phyloP scores from a whole-genome alignment of 352 stramenopile genomes.

The Peronospora destructor region DNA sequence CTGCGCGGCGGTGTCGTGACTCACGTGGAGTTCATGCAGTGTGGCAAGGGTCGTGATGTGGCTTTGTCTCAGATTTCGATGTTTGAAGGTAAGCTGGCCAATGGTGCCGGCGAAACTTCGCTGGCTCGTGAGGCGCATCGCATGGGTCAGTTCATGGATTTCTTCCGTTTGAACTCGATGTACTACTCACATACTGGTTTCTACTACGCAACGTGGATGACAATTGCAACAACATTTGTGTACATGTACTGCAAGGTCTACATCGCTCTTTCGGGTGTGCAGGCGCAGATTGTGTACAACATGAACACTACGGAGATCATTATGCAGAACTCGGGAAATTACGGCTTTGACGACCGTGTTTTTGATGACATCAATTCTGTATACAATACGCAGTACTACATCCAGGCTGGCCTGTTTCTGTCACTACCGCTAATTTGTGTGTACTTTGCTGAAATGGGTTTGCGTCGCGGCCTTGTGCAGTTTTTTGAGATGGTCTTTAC shows the following conservation, averaged over 20 bases:
- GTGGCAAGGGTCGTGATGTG: constrained; percentile 79
- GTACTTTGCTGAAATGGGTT: constrained; percentile 76
- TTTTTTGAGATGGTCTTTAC: constrained; percentile 79
- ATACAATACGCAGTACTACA: constrained; percentile 84
- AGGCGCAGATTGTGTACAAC: constrained; percentile 61
- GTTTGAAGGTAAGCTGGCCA: constrained; percentile 83
- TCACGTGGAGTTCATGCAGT: constrained; percentile 85
- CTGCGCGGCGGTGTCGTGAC: constrained; percentile 70
- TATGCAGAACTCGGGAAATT: constrained; percentile 37
- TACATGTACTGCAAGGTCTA: constrained; percentile 87
- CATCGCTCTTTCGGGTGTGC: constrained; percentile 62
- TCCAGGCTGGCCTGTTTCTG: constrained; percentile 76
- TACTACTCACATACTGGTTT: constrained; percentile 85
- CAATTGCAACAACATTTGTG: constrained; percentile 81
- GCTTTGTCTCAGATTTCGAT: constrained; percentile 82
- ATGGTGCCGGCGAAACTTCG: constrained; percentile 74
- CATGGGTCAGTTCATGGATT: constrained; percentile 83
- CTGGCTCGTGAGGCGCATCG: constrained; percentile 71
- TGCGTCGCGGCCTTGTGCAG: constrained; percentile 58
- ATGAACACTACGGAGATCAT: constrained; percentile 74
- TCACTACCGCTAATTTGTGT: constrained; percentile 67
- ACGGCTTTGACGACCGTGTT: constrained; percentile 55
- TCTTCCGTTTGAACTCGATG: constrained; percentile 83
- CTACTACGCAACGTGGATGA: constrained; percentile 85
- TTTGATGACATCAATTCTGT: constrained; percentile 54